Percentiles rank a stretch among this genome's conserved stretches.
Evolutionary conservation across 164 flowering plant genomes (phyloP).

Genomic region (Cinnamomum micranthum): DNA sequence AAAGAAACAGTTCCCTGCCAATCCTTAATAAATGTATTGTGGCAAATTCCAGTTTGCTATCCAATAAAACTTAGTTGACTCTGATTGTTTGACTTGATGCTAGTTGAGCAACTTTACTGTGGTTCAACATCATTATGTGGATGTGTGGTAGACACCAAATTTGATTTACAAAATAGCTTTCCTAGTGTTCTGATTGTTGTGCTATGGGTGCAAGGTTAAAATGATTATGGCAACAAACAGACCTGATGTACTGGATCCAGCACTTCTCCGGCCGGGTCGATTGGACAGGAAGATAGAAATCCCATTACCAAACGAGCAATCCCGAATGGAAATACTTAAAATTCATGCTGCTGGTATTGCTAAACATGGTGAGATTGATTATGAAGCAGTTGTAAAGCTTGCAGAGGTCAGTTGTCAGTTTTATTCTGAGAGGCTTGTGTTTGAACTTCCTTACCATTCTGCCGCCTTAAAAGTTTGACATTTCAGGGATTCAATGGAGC

Average conservation of each 20-base stretch:
- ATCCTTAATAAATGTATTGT: too few species aligned
- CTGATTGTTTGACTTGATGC: too few species aligned
- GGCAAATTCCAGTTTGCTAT: too few species aligned
- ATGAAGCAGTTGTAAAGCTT: conserved; percentile 94
- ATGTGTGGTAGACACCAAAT: neutral
- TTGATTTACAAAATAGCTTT: neutral
- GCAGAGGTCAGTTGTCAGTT: conserved; percentile 60
- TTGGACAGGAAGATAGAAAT: conserved; percentile 91
- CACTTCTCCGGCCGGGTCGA: conserved; percentile 94
- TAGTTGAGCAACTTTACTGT: too few species aligned
- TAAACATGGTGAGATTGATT: conserved; percentile 95
- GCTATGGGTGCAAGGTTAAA: conserved; percentile 51
- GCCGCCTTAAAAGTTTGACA: neutral
- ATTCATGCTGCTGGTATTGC: conserved; percentile 96
- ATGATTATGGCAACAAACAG: conserved; percentile 98
- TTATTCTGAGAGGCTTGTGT: neutral
- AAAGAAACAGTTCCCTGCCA: neutral
- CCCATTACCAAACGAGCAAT: conserved; percentile 90
- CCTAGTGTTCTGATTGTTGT: too few species aligned
- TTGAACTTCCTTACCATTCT: neutral
- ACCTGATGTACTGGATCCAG: conserved; percentile 96
- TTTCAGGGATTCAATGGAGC: conserved; percentile 97
- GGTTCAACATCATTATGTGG: too few species aligned
- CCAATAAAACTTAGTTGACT: too few species aligned
- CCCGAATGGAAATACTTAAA: conserved; percentile 87